Evolutionary conservation across 169 alveolate species (phyloP), one percentile per base, ranked within the genome.

Genomic region (Plasmodium ovale): DNA sequence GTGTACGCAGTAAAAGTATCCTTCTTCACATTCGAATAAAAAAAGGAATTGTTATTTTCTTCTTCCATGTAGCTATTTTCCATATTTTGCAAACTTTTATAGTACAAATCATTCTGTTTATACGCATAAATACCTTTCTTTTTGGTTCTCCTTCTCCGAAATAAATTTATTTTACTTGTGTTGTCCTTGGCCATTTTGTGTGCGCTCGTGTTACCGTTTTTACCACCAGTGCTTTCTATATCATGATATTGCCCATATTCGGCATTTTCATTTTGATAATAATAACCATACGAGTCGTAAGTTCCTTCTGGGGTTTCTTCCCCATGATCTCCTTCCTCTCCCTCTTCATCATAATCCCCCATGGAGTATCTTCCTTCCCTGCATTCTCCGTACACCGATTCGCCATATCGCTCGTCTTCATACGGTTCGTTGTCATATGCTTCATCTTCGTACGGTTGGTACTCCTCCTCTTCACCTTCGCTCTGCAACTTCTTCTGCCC

Each of bases 71-170:
- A 68, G 42, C 87, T 37, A 84, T 82, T 65, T 82, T 82, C 90
- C 59, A 2, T 69, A 53, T 31, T 58, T 35, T 65, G 62, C 31
- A 82, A 19, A 27, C 90, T 59, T 58, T 56, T 82, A 82, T 82
- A 82, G 53, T 82, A 82, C 1, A 82, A 59, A 42, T 82, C 82
- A 82, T 82, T 82, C 33, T 82, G 90, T 59, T 65, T 82, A 69
- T 21, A 65, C 16, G 90, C 90, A 82, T 82, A 82, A 21, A 82
- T 64, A 21, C 73, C 71, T 70, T 82, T 82, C 12, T 82, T 35
- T 42, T 79, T 79, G 3, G 64, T 74, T 53, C 37, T 82, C 16
- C 56, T 67, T 70, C 64, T 44, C 21, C 14, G 42, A n/a, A 27
- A 60, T n/a, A 19, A 31, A 60, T 62, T 62, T 62, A 68, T 2